Evolutionary conservation across 1,139 yeast genomes (phyloP).

Genomic region (Lodderomyces parapsilosis): DNA sequence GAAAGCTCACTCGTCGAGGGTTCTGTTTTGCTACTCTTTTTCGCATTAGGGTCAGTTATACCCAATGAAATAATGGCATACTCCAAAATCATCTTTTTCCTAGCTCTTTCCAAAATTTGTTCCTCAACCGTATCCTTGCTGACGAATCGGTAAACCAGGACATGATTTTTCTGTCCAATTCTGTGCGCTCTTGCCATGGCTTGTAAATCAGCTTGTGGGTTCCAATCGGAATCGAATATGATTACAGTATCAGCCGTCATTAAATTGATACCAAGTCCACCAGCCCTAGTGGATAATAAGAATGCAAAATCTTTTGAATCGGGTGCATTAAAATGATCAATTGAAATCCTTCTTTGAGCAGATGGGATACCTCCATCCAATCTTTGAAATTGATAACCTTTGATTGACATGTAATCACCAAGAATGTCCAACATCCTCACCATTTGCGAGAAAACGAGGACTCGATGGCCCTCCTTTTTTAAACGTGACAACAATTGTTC

Average conservation of each 20-base stretch:
- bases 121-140: constrained; percentile 98
- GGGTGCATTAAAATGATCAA: constrained; percentile 95
- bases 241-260: constrained; percentile 99
- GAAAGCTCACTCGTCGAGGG: constrained; percentile 84
- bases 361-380: constrained; percentile 97
- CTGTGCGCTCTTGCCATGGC: constrained; percentile 99
- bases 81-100: constrained; percentile 96
- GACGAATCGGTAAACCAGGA: constrained; percentile 93
- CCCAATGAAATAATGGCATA: constrained; percentile 97
- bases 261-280: constrained; percentile 95
- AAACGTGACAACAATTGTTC: constrained; percentile 85
- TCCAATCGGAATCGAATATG: constrained; percentile 98
- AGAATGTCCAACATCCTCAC: constrained; percentile 92
- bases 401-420: constrained; percentile 87
- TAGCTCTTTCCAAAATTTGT: constrained; percentile 92
- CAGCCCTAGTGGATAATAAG: constrained; percentile 91
- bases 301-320: constrained; percentile 92
- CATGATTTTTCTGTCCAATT: constrained; percentile 97
- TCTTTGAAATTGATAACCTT: constrained; percentile 90
- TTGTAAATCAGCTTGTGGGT: constrained; percentile 96
- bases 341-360: constrained; percentile 87
- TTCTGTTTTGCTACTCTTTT: constrained; percentile 49
- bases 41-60: constrained; percentile 68
- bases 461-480: constrained; percentile 93
- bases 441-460: constrained; percentile 93